Base-by-base conservation (phyloP, 192 early-diverging fungal species). In the Coemansia sp. region DNA sequence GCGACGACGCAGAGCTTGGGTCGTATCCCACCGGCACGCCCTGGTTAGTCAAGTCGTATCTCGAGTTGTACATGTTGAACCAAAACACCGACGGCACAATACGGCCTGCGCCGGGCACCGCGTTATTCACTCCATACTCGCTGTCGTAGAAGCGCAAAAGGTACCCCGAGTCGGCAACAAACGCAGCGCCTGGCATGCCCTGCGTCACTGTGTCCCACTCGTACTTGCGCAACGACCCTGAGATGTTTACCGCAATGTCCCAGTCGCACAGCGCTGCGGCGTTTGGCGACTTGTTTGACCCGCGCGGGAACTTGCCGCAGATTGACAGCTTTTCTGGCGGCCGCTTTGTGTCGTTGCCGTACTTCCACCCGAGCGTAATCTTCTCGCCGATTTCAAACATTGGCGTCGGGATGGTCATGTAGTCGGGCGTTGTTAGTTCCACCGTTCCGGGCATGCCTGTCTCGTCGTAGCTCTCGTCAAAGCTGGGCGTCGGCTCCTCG, bases 21-120 rank as follows among this genome's bases (percentile, higher is more conserved):
- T 75, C 48, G 64, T 81, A 81, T 25, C 73, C 78, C 6, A 53
- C 57, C 8, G 69, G 78, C 17, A 81, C 63, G 29, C 73, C 73
- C 27, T 81, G 52, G 69, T 81, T 81, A 9, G 78, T 72, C 52
- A 19, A 48, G 19, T 57, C 63, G 56, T 81, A 81, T 21, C 73
- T 68, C 25, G 78, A 81, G 27, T 61, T 71, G 70, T 75, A 81
- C 78, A 81, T 74, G 60, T 62, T 56, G 64, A 81, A 81, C 49
- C 57, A 54, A 53, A 80, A 71, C 69, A 27, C 35, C 22, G 65
- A 65, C 27, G 72, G 72, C 7, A 61, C 37, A 35, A 69, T 66
- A 7, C 73, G 57, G 12, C 73, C 78, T 8, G 72, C 63, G 4
- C 72, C 72, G 14, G 78, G 78, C 17, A 29, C 2, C 27, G 67